These are phyloP conservation scores for Camellia granthamiana DNA, from an alignment of 148 eudicot species.

Conservation along the genomic window DNA sequence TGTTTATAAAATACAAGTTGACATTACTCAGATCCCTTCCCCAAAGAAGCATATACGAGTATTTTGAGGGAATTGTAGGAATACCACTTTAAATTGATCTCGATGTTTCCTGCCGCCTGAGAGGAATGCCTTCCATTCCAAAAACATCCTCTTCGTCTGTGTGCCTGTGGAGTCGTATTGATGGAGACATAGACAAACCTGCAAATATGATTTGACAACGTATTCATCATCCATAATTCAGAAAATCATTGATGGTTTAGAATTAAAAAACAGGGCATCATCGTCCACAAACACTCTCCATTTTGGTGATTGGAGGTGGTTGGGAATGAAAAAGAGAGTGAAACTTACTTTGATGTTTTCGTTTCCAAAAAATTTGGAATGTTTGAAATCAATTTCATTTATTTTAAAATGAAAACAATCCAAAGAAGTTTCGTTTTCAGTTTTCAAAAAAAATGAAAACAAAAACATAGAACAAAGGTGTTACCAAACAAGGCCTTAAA, in stretches of 20 bases:
- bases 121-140: slow-evolving; percentile 71
- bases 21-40: slow-evolving; percentile 8
- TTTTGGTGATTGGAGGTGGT: no score
- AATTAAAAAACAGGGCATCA: neutral
- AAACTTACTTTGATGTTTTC: no score
- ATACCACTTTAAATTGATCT: slow-evolving; percentile 18
- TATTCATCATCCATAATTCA: neutral
- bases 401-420: no score
- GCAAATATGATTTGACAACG: slow-evolving; percentile 4
- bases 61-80: slow-evolving; percentile 17
- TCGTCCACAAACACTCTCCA: neutral
- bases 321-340: no score
- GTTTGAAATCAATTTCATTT: no score
- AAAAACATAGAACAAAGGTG: no score
- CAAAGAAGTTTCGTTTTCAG: no score
- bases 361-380: no score
- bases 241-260: no score
- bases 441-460: no score
- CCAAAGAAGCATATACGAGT: neutral
- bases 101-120: slow-evolving; percentile 61
- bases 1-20: slow-evolving; percentile 17
- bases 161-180: slow-evolving; percentile 57
- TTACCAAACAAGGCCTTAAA: neutral
- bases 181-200: slow-evolving; percentile 46
- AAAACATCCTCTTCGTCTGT: slow-evolving; percentile 58